Evolutionary conservation across 2,329 filamentous ascomycete genomes (phyloP).

Genomic region (Colletotrichum limetticola): DNA sequence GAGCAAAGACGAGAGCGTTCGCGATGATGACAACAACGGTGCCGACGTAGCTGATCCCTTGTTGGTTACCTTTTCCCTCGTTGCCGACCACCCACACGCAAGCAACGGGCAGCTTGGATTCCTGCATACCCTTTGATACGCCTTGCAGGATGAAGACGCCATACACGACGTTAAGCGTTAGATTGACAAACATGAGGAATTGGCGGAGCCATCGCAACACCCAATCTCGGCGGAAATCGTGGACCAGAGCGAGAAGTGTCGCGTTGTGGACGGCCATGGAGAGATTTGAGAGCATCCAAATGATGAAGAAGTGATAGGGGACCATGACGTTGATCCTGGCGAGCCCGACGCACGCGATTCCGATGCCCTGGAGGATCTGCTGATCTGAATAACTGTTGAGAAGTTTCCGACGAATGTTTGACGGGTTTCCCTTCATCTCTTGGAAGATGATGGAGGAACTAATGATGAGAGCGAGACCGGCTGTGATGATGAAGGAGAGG

Average conservation of each 20-base stretch:
- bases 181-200: conserved; percentile 73
- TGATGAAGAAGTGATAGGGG: conserved; percentile 77
- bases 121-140: conserved; percentile 61
- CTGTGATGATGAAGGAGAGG: conserved; percentile 74
- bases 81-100: conserved; percentile 66
- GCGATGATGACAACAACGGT: conserved; percentile 71
- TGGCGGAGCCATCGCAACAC: conserved; percentile 74
- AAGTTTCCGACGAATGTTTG: conserved; percentile 69
- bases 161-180: conserved; percentile 66
- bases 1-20: conserved; percentile 67
- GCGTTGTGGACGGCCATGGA: conserved; percentile 74
- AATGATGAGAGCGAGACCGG: conserved; percentile 65
- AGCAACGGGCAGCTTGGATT: conserved; percentile 66
- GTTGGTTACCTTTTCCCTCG: conserved; percentile 44
- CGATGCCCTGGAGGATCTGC: conserved; percentile 75
- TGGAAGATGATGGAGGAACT: conserved; percentile 67
- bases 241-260: conserved; percentile 71
- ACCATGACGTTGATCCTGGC: conserved; percentile 68
- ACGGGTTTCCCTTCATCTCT: conserved; percentile 59
- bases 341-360: conserved; percentile 72
- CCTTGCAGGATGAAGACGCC: conserved; percentile 67
- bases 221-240: conserved; percentile 74
- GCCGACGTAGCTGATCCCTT: conserved; percentile 62
- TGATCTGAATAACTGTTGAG: conserved; percentile 75
- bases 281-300: conserved; percentile 74